Evolutionary conservation across 495 filamentous ascomycete species (phyloP), one percentile per base, ranked within the genome.

Genomic region (Schizothecium vesticola): DNA sequence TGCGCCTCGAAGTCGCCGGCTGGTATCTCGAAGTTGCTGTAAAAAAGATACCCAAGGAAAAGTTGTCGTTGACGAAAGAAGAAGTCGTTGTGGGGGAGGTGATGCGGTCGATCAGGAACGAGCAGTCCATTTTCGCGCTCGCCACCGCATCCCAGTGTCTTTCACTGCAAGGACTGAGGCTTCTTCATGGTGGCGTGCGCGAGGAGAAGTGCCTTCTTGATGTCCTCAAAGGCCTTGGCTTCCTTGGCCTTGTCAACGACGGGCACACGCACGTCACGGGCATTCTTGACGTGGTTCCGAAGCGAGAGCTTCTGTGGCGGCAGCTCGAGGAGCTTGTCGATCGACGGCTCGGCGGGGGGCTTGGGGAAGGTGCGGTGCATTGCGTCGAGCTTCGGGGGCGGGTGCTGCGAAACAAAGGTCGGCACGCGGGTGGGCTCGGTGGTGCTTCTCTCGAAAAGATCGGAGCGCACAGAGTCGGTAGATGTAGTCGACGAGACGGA

Each of bases 281-380:
- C 76, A 61, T 79, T 75, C 74, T 79, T 78, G 36, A 81, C 71
- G 43, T 75, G 79, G 72, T 81, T 73, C 59, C 73, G 51, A n/a
- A 82, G 70, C 16, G 78, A 77, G 64, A 74, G 75, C 69, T 74
- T 77, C 51, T 67, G 65, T 0, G 81, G 80, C 68, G 72, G 60
- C 33, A 75, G 77, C 7, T 79, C 75, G 19, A 84, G 77, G 56
- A 82, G 74, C 67, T 77, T 73, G 31, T 77, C 80, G 51, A 84
- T 68, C 58, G 74, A 76, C 21, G 79, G 63, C 60, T 82, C 78
- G 3, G 67, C 56, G 0, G 59, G 33, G 0, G 81, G 81, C 70
- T 77, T 72, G 12, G 72, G 69, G 64, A 76, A 83, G 9, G 72
- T 24, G 16, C 79, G 74, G 51, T 64, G 69, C 67, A 79, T 59